phyloP scores from a whole-genome alignment of 139 green algal genomes.

The Pleodorina starrii region DNA sequence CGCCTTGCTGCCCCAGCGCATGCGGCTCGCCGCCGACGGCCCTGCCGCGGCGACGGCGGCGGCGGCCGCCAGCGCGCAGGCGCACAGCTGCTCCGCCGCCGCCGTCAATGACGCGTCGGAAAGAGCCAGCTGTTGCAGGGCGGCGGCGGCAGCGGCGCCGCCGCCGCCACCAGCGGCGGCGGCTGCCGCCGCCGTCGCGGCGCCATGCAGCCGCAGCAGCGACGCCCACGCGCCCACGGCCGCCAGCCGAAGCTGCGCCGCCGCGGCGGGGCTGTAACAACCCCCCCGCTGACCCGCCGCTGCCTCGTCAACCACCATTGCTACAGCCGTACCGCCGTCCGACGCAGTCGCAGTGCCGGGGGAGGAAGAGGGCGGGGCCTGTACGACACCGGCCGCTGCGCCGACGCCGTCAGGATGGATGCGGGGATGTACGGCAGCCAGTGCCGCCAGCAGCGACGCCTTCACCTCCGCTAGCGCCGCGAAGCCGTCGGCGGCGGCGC shows the following conservation, averaged over 20 bases:
- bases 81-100: conserved; percentile 19
- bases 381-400: too few species aligned
- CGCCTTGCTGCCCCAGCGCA: background rate
- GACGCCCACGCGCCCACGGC: background rate
- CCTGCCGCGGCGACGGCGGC: background rate
- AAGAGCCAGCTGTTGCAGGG: background rate
- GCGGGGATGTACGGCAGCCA: background rate
- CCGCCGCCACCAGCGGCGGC: too few species aligned
- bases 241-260: conserved; percentile 38
- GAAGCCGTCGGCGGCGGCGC: background rate
- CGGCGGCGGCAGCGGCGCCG: too few species aligned
- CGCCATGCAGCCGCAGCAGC: conserved; percentile 9
- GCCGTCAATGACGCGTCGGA: background rate
- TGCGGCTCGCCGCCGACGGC: background rate
- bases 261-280: background rate
- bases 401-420: background rate
- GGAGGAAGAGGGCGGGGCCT: too few species aligned
- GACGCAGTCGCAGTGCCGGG: background rate
- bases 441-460: background rate
- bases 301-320: background rate
- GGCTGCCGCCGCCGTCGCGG: background rate
- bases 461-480: conserved; percentile 15
- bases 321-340: background rate
- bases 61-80: background rate
- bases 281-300: too few species aligned